Evolutionary conservation across 2,329 filamentous ascomycete species (phyloP), one percentile per base, ranked within the genome.

Genomic region (Cryphonectria carpinicola): DNA sequence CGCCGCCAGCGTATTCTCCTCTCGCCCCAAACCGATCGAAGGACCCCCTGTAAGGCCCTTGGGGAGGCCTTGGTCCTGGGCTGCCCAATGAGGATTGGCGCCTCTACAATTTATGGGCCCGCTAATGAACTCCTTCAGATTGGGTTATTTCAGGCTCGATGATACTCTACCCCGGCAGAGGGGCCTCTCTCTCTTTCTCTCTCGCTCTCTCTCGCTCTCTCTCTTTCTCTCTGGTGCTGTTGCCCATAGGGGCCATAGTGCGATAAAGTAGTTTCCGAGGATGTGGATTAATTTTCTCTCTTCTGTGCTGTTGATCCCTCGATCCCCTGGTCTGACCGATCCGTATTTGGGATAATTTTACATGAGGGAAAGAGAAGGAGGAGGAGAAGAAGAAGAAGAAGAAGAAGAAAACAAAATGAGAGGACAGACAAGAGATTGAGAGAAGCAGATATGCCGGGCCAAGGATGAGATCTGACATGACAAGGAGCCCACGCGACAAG

Each of bases 101-200:
- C 17, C 43, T 32, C 63, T 65, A 28, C 17, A 19, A 13, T 49
- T 35, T 32, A 32, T 65, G 63, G 63, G 63, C 1, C 63, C 63
- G 43, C 63, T 65, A 65, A 65, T 65, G 63, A 43, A 28, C 63
- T 65, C 63, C 63, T 65, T 65, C 63, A 65, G 63, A 65, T 65
- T 65, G 39, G 63, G 63, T 65, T 65, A 65, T 65, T 65, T 65
- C 63, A 65, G 41, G 63, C 11, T 65, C 28, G 32, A 49, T 65
- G 63, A 28, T 52, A 61, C 58, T 61, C 58, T 61, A n/a, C 58
- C 58, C 58, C 6, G 10, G 43, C n/a, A 49, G 37, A 63, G 41
- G 61, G 61, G 37, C 61, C 41, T 22, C 14, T 32, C 32, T 32
- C 3, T 32, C 32, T 32, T 3, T 32, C 32, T 3, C 32, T 32